Conservation (phyloP, 495 filamentous ascomycete species). For the Ramalina peruviana region DNA sequence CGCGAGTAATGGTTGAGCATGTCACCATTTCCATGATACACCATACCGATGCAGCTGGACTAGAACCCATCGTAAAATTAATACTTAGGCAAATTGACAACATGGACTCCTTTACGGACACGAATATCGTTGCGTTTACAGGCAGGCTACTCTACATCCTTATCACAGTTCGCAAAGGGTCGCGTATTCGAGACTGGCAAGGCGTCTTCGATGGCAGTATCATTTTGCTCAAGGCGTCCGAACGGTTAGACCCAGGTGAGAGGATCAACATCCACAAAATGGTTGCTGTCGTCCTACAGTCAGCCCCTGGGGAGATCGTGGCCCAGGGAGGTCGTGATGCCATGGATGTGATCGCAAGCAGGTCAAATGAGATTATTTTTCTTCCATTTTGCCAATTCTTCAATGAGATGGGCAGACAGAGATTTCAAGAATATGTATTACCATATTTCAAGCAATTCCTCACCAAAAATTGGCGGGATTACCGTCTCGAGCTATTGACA, state of each 20-base stretch:
- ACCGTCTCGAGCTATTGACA: slow-evolving; percentile 54
- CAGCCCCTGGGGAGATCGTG: slow-evolving; percentile 66
- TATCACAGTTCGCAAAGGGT: slow-evolving; percentile 62
- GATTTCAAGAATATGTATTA: slow-evolving; percentile 62
- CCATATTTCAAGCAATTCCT: slow-evolving; percentile 76
- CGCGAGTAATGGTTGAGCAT: slow-evolving; percentile 53
- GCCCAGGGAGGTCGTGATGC: slow-evolving; percentile 51
- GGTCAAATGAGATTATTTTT: slow-evolving; percentile 52
- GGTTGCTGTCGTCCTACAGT: slow-evolving; percentile 53
- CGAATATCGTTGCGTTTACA: slow-evolving; percentile 32
- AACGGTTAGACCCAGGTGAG: slow-evolving; percentile 26
- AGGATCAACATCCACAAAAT: slow-evolving; percentile 46
- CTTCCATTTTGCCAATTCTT: slow-evolving; percentile 72
- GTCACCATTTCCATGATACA: slow-evolving; percentile 69
- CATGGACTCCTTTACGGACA: slow-evolving; percentile 13
- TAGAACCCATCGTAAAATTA: slow-evolving; percentile 42
- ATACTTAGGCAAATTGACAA: slow-evolving; percentile 37
- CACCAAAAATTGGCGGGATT: slow-evolving; percentile 51
- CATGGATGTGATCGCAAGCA: slow-evolving; percentile 48
- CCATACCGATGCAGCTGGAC: slow-evolving; percentile 55
- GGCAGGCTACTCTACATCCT: slow-evolving; percentile 51
- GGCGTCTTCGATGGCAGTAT: slow-evolving; percentile 42
- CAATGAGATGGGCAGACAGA: slow-evolving; percentile 53
- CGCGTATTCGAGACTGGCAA: slow-evolving; percentile 60
- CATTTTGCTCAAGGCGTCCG: slow-evolving; percentile 35